A percentile compares a stretch with the other conserved stretches of the same genome.
phyloP scores from a whole-genome alignment of 2,329 filamentous ascomycete species.

The Chaetomium sp. region DNA sequence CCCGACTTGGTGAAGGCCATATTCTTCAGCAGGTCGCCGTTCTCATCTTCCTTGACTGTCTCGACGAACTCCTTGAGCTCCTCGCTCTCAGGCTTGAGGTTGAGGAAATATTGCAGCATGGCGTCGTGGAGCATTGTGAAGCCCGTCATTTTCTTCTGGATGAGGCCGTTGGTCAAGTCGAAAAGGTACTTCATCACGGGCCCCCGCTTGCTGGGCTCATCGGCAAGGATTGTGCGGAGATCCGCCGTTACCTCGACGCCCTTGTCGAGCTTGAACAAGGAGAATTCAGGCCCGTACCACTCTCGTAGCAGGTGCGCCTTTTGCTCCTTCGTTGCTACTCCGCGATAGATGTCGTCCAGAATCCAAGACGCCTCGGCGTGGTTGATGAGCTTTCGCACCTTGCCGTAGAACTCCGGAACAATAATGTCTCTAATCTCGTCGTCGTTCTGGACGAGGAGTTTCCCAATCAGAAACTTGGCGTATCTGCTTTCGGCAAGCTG shows the following conservation, averaged over 20 bases:
- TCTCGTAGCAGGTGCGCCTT: conserved; percentile 84
- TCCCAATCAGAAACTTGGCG: conserved; percentile 95
- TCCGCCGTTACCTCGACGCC: conserved; percentile 64
- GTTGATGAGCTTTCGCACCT: conserved; percentile 90
- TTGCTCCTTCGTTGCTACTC: conserved; percentile 81
- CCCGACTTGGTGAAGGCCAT: conserved; percentile 94
- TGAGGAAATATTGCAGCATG: conserved; percentile 94
- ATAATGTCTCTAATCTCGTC: conserved; percentile 83
- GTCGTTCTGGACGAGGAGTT: conserved; percentile 91
- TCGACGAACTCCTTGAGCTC: conserved; percentile 89
- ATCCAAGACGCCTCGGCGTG: conserved; percentile 98
- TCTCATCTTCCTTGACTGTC: conserved; percentile 87
- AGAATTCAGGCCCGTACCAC: conserved; percentile 95
- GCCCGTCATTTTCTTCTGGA: conserved; percentile 95
- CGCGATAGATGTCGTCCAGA: conserved; percentile 92
- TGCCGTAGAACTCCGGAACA: conserved; percentile 91
- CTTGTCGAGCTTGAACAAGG: conserved; percentile 67
- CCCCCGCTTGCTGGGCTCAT: conserved; percentile 80
- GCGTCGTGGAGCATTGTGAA: conserved; percentile 98
- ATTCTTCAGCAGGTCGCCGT: conserved; percentile 89
- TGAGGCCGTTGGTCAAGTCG: conserved; percentile 84
- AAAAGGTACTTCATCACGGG: conserved; percentile 84
- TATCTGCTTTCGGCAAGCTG: conserved; percentile 92
- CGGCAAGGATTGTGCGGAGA: conserved; percentile 71
- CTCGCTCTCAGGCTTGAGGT: conserved; percentile 72